These are phyloP conservation scores for Tolypocladium album DNA, from an alignment of 2,329 filamentous ascomycete species.

Conservation along the genomic window DNA sequence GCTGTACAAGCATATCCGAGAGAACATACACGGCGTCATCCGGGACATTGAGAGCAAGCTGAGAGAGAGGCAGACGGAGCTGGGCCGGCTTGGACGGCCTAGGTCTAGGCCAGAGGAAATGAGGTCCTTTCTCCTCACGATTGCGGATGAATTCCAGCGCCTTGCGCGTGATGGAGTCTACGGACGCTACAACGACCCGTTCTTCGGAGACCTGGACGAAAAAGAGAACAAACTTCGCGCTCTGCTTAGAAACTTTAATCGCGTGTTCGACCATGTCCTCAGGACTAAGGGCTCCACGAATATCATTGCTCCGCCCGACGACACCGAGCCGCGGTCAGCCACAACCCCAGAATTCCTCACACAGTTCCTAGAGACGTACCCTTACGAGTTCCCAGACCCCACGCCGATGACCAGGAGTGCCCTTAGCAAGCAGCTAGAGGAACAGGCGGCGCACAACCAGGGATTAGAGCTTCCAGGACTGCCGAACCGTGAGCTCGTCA, in stretches of 20 bases:
- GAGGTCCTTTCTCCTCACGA: conserved; percentile 20
- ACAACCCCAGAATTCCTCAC: conserved; percentile 16
- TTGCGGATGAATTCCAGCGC: conserved; percentile 23
- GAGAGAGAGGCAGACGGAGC: conserved; percentile 7
- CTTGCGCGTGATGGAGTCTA: conserved; percentile 16
- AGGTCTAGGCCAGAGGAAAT: conserved; percentile 13
- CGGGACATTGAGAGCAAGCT: conserved; percentile 15
- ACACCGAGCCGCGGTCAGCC: background rate
- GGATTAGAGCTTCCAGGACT: conserved; percentile 29
- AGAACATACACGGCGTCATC: conserved; percentile 14
- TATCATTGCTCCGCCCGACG: conserved; percentile 4
- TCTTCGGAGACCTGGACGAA: conserved; percentile 20
- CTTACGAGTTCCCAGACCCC: conserved; percentile 14
- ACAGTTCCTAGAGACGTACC: conserved; percentile 10
- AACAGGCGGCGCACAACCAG: conserved; percentile 22
- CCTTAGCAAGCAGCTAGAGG: conserved; percentile 17
- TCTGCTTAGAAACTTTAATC: conserved; percentile 17
- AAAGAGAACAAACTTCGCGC: conserved; percentile 17
- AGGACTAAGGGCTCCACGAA: conserved; percentile 11
- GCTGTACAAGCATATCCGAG: conserved; percentile 16
- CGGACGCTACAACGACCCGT: conserved; percentile 20
- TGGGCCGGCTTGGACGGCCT: conserved; percentile 10
- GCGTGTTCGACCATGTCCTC: conserved; percentile 17
- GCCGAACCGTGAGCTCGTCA: conserved; percentile 22
- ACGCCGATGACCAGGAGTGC: conserved; percentile 4